Evolutionary conservation across 179 eudicot genomes (phyloP).

Genomic region (Amaranthus tricolor): DNA sequence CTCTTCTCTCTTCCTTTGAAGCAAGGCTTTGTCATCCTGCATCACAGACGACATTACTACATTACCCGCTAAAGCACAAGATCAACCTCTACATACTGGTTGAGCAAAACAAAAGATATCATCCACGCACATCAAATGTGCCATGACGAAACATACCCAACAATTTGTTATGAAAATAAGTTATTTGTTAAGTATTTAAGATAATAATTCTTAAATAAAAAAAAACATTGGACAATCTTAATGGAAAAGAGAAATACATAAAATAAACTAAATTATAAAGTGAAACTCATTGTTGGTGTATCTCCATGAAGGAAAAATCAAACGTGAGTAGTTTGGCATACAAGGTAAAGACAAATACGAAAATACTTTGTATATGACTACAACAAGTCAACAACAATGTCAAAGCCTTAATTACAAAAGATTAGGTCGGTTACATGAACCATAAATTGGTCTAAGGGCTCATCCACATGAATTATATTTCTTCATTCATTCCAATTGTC

Average conservation of each 20-base stretch:
- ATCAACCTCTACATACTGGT: background rate
- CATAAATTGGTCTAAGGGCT: too few relatives aligned
- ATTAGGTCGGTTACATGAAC: background rate
- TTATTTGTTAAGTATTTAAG: too few relatives aligned
- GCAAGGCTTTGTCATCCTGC: constrained; percentile 68
- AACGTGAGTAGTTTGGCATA: background rate
- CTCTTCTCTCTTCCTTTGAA: constrained; percentile 94
- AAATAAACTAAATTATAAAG: too few relatives aligned
- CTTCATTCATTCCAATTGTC: too few relatives aligned
- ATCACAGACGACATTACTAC: background rate
- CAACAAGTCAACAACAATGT: too few relatives aligned
- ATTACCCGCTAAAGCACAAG: background rate
- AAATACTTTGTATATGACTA: background rate
- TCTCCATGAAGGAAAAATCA: too few relatives aligned
- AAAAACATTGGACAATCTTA: too few relatives aligned
- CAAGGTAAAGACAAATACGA: background rate
- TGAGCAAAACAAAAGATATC: background rate
- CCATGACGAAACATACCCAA: background rate
- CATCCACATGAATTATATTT: too few relatives aligned
- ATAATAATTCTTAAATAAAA: too few relatives aligned
- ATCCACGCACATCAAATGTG: background rate
- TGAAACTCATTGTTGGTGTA: too few relatives aligned
- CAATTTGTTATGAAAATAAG: too few relatives aligned
- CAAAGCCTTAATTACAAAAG: background rate
- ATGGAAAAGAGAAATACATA: too few relatives aligned